Base-by-base conservation (phyloP, 176 grass and related monocot genomes). In the Avena insularis region DNA sequence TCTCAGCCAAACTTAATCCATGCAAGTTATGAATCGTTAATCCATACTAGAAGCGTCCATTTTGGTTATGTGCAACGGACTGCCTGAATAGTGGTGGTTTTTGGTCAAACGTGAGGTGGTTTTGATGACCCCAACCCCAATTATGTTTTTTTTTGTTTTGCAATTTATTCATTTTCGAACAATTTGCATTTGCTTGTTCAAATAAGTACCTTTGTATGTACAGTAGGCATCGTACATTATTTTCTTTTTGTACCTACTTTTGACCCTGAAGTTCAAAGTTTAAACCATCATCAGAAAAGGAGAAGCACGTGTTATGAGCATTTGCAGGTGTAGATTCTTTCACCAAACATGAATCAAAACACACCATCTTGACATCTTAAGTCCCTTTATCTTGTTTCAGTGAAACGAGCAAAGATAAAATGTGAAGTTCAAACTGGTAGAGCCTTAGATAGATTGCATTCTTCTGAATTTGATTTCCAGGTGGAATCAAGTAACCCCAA, bases 261-360 rank as follows among this genome's bases (percentile, higher is more conserved):
- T 56, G 40, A 50, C 17, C 54, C 54, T 40, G 20, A 73, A 46
- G 13, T 46, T 38, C 12, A 58, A 74, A 14, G 23, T 66, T 38
- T 4, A 79, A 65, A 74, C 16, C 4, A 40, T 38, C 69, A 21
- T 36, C 7, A 85, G 81, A 60, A 59, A 55, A 67, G 48, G 68
- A 76, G 48, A 81, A 35, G 5, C 16, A 7, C 40, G 40, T 43
- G 40, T 7, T 43, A 43, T 43, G 3, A 51, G 33, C 51, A 69
- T 82, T 68, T 90, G 50, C 82, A 76, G 23, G 16, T 77, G 12
- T 10, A 69, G 25, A 38, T 70, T 54, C 43, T n/a, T 75, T 74
- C n/a, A 51, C 31, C 60, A 88, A 77, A 80, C 56, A 38, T 56
- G 55, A 80, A 80, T 17, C 2, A 67, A 75, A 53, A 75, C 75